These are phyloP conservation scores for Teratosphaeria gauchensis DNA, from an alignment of 2,329 filamentous ascomycete genomes.

Conservation along the genomic window DNA sequence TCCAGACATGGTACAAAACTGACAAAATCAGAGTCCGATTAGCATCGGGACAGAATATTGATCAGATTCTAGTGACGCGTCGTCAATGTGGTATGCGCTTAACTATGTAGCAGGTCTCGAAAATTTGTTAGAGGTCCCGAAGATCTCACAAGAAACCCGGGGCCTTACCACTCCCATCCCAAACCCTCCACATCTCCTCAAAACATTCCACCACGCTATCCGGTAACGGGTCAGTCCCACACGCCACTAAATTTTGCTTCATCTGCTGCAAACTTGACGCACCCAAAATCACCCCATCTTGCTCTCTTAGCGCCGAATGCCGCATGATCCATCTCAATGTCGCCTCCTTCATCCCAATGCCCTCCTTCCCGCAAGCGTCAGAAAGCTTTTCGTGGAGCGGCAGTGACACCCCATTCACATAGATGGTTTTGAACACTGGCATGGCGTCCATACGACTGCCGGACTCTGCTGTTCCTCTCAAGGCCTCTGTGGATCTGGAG, in stretches of 20 bases:
- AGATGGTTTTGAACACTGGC: conserved; percentile 28
- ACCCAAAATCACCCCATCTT: conserved; percentile 33
- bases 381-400: conserved; percentile 32
- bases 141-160: neutral
- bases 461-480: conserved; percentile 16
- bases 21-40: no score
- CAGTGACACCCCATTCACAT: conserved; percentile 35
- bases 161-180: conserved; percentile 10
- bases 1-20: no score
- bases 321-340: conserved; percentile 39
- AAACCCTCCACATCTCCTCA: conserved; percentile 12
- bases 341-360: conserved; percentile 33
- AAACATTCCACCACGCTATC: conserved; percentile 14
- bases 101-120: no score
- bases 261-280: conserved; percentile 25
- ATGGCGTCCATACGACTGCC: conserved; percentile 20
- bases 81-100: no score
- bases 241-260: conserved; percentile 21
- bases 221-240: conserved; percentile 18
- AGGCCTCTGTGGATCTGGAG: conserved; percentile 29
- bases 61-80: no score
- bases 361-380: conserved; percentile 26
- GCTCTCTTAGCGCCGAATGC: conserved; percentile 30
- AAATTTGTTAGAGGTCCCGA: no score
- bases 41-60: no score